phyloP scores from a whole-genome alignment of 306 rosid species.

The Castanopsis chinensis region DNA sequence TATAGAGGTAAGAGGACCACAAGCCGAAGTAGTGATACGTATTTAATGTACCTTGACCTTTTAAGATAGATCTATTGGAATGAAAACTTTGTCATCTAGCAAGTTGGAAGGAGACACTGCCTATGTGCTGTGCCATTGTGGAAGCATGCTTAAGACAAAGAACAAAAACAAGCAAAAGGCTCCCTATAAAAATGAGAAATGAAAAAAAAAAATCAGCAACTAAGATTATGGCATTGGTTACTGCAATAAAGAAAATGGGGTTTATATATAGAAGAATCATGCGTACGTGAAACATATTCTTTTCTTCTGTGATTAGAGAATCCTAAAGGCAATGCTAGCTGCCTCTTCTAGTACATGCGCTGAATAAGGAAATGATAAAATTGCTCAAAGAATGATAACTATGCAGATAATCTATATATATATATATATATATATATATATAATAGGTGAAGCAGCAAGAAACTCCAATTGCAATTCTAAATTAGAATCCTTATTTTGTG shows the following conservation, averaged over 20 bases:
- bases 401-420: too few relatives aligned
- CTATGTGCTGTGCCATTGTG: slow-evolving; percentile 30
- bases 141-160: slow-evolving; percentile 48
- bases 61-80: slow-evolving; percentile 35
- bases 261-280: not conserved
- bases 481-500: too few relatives aligned
- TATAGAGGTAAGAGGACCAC: not conserved
- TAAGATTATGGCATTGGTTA: slow-evolving; percentile 33
- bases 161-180: slow-evolving; percentile 30
- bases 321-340: slow-evolving; percentile 41
- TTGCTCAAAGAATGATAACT: not conserved
- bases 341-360: slow-evolving; percentile 16
- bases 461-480: too few relatives aligned
- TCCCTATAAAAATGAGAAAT: not conserved
- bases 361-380: not conserved
- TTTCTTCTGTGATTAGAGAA: slow-evolving; percentile 49
- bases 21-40: not conserved
- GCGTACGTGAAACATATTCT: slow-evolving; percentile 37
- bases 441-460: too few relatives aligned
- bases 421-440: too few relatives aligned
- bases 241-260: slow-evolving; percentile 6
- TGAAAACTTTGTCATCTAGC: slow-evolving; percentile 45
- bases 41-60: slow-evolving; percentile 14
- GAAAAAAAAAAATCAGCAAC: not conserved
- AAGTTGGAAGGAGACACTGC: slow-evolving; percentile 39